A percentile compares a stretch with the other conserved stretches of the same genome.
Conservation (phyloP, 345 rosid species). For the Capsella bursapastoris region DNA sequence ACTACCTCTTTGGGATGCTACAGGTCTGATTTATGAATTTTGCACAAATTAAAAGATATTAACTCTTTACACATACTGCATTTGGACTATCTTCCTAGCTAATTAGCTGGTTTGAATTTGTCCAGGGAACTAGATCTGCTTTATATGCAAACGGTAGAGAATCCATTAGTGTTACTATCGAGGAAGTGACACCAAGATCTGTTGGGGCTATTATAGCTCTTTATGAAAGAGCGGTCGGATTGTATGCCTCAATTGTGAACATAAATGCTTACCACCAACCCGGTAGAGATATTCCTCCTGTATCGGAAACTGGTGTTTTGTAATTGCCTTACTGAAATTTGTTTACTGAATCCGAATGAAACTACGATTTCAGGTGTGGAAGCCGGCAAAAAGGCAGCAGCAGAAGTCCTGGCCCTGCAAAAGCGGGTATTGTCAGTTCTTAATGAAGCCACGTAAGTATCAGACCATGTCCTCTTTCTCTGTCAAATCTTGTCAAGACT, state of each 20-base stretch:
- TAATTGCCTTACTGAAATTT: neutral
- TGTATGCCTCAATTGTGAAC: conserved; percentile 82
- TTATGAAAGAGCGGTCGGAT: conserved; percentile 97
- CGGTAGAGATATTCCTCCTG: conserved; percentile 50
- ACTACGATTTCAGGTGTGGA: conserved; percentile 71
- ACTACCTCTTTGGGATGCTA: conserved; percentile 96
- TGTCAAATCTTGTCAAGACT: conserved; percentile 24
- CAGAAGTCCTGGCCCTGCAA: conserved; percentile 93
- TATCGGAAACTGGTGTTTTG: conserved; percentile 19
- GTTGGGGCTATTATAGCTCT: conserved; percentile 92
- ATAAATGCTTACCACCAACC: conserved; percentile 98
- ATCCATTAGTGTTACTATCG: conserved; percentile 83
- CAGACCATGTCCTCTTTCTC: conserved; percentile 11
- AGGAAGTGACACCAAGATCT: conserved; percentile 91
- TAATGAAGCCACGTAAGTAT: conserved; percentile 83
- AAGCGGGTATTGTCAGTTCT: conserved; percentile 92
- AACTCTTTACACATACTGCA: conserved; percentile 20
- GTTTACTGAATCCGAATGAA: conserved; percentile 16
- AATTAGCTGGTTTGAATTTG: conserved; percentile 33
- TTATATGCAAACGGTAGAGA: conserved; percentile 88
- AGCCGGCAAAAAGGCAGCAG: conserved; percentile 99
- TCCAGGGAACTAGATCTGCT: conserved; percentile 97
- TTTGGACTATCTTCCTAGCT: conserved; percentile 13
- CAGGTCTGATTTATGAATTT: conserved; percentile 60
- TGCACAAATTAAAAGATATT: conserved; percentile 15